Evolutionary conservation across 768 basidiomycete genomes (phyloP), one percentile per base, ranked within the genome.

Genomic region (Termitomyces sp.): DNA sequence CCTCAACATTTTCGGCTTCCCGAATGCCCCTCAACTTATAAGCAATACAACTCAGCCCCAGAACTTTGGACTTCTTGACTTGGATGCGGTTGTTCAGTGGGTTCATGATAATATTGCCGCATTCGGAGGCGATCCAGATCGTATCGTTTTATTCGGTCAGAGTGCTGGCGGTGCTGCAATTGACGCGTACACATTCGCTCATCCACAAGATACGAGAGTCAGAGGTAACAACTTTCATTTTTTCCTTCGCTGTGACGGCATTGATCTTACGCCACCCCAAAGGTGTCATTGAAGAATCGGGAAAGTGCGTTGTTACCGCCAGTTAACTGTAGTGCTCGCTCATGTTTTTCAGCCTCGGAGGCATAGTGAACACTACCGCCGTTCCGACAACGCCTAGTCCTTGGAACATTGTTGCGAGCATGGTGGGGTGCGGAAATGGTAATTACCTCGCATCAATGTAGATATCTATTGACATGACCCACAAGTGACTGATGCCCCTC

Each of bases 81-180:
- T 68, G 2, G 66, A 71, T 19, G 70, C 72, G n/a, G 77, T 70
- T n/a, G 68, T 79, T 7, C 59, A 77, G 57, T 79, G 77, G 79
- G 71, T 79, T 4, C 70, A 75, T 42, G 65, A 72, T 46, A 77
- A 81, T 58, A 80, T 81, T 47, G 71, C 67, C n/a, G 67, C 62
- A 9, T 81, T 80, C 49, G 73, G 73, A 28, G 73, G 73, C 21
- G 73, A 74, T 58, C 73, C 71, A 5, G 60, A 69, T 5, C 68
- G 78, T 50, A 66, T 75, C 32, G 63, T 63, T 14, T 45, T 75
- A 17, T 72, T 71, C 44, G 74, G 74, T 8, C 68, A 74, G 51
- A 73, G 72, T 55, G 73, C 74, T 24, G 74, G 73, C 3, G 69
- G 65, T 45, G 63, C 60, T 9, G 66, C 70, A 2, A 65, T 64